Percentiles rank a stretch among this genome's conserved stretches.
These are phyloP conservation scores for Nitzschia inconspicua DNA, from an alignment of 108 stramenopile species.

Conservation along the genomic window DNA sequence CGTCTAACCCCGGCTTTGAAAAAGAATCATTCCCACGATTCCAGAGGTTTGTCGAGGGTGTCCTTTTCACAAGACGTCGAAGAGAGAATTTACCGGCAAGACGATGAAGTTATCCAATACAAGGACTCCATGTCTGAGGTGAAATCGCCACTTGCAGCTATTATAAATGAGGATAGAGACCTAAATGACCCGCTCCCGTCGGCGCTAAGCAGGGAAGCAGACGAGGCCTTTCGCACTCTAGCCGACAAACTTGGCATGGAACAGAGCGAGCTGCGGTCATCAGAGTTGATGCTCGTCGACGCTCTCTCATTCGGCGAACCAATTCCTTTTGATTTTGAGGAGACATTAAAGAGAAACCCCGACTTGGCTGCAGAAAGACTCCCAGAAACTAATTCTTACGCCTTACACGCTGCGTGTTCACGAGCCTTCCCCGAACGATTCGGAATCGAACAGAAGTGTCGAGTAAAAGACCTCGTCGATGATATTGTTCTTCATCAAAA, in stretches of 20 bases:
- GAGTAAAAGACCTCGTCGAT: conserved; percentile 20
- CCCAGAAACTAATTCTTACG: conserved; percentile 5
- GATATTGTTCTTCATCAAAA: conserved; percentile 16
- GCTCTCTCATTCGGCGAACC: conserved; percentile 7
- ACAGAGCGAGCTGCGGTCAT: neutral
- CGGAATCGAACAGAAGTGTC: conserved; percentile 12
- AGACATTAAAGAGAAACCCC: conserved; percentile 11
- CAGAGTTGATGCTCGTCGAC: neutral
- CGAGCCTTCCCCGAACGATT: conserved; percentile 31
- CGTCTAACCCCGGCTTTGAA: conserved; percentile 1
- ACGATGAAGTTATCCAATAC: neutral
- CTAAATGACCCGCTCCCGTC: conserved; percentile 3
- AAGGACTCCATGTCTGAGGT: neutral
- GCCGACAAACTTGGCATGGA: neutral
- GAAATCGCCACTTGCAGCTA: conserved; percentile 5
- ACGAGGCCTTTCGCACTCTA: conserved; percentile 1
- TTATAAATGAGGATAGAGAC: neutral
- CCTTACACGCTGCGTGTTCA: conserved; percentile 33
- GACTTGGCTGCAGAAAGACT: conserved; percentile 6
- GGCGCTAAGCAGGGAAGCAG: conserved; percentile 3
- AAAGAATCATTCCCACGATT: conserved; percentile 9
- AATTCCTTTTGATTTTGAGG: conserved; percentile 3
- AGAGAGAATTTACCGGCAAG: neutral
- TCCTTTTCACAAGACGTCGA: conserved; percentile 24
- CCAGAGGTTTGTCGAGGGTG: conserved; percentile 1